Conservation (phyloP, 2,329 filamentous ascomycete genomes). For the Neobulgaria alba region DNA sequence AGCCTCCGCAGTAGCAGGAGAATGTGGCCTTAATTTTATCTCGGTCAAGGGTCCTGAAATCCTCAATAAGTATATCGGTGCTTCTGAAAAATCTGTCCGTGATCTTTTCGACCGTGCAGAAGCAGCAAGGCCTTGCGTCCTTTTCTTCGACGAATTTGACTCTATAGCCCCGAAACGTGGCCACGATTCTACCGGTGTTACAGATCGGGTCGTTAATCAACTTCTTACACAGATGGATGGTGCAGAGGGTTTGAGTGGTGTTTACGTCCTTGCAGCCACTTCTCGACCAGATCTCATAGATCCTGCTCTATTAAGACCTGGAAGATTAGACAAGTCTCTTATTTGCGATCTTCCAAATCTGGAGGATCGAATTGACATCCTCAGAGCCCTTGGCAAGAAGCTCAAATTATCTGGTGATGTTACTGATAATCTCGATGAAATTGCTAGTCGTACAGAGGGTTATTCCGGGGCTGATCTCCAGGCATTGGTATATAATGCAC, state of each 20-base stretch:
- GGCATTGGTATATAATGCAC: conserved; percentile 90
- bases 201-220: conserved; percentile 96
- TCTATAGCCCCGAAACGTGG: conserved; percentile 95
- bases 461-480: conserved; percentile 94
- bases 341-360: conserved; percentile 79
- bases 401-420: conserved; percentile 65
- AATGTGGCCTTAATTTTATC: conserved; percentile 97
- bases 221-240: conserved; percentile 98
- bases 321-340: conserved; percentile 85
- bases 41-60: conserved; percentile 97
- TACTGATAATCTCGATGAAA: conserved; percentile 47
- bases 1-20: conserved; percentile 92
- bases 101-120: conserved; percentile 90
- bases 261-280: conserved; percentile 93
- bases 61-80: conserved; percentile 97
- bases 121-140: conserved; percentile 83
- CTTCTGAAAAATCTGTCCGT: conserved; percentile 90
- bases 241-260: conserved; percentile 86
- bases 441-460: conserved; percentile 74
- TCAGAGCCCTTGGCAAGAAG: conserved; percentile 74
- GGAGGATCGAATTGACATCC: conserved; percentile 80
- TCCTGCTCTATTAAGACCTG: conserved; percentile 82
- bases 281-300: conserved; percentile 92
- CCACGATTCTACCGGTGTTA: conserved; percentile 96
- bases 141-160: conserved; percentile 99